Conservation (phyloP, 768 basidiomycete species). For the Termitomyces sp. region DNA sequence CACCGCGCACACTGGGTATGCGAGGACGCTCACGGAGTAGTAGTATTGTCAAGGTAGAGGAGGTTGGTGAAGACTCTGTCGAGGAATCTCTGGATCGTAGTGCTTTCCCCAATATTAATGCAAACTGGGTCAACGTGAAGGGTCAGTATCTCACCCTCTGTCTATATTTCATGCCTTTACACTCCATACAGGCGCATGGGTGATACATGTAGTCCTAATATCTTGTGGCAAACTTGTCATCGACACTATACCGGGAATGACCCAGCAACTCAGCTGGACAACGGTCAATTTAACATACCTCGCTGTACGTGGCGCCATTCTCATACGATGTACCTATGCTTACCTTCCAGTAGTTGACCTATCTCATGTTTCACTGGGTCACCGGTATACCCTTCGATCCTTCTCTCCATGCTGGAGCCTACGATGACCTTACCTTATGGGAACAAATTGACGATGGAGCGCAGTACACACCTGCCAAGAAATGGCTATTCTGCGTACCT, state of each 20-base stretch:
- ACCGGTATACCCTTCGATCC: constrained; percentile 95
- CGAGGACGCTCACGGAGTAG: constrained; percentile 54
- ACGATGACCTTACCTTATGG: constrained; percentile 97
- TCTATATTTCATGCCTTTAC: background rate
- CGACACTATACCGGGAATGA: constrained; percentile 92
- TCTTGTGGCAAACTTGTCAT: constrained; percentile 85
- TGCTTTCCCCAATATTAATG: constrained; percentile 80
- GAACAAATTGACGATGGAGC: constrained; percentile 99
- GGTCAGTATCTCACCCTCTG: constrained; percentile 36
- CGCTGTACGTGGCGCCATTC: constrained; percentile 48
- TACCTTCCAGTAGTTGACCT: constrained; percentile 61
- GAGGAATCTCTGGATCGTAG: constrained; percentile 78
- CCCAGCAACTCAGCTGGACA: constrained; percentile 93
- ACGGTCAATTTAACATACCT: constrained; percentile 88
- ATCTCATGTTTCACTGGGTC: constrained; percentile 98
- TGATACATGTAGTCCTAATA: constrained; percentile 94
- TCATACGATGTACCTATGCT: background rate
- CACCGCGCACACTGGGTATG: constrained; percentile 13
- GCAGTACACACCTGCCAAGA: constrained; percentile 97
- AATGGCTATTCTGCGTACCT: constrained; percentile 90
- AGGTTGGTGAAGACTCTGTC: constrained; percentile 63
- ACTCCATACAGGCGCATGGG: constrained; percentile 78
- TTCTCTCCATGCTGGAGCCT: constrained; percentile 84
- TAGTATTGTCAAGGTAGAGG: constrained; percentile 82
- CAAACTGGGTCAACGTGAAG: constrained; percentile 92